Percentiles rank a stretch among this genome's conserved stretches.
These are phyloP conservation scores for Colletotrichum brevisporum DNA, from an alignment of 2,329 filamentous ascomycete species.

Conservation along the genomic window DNA sequence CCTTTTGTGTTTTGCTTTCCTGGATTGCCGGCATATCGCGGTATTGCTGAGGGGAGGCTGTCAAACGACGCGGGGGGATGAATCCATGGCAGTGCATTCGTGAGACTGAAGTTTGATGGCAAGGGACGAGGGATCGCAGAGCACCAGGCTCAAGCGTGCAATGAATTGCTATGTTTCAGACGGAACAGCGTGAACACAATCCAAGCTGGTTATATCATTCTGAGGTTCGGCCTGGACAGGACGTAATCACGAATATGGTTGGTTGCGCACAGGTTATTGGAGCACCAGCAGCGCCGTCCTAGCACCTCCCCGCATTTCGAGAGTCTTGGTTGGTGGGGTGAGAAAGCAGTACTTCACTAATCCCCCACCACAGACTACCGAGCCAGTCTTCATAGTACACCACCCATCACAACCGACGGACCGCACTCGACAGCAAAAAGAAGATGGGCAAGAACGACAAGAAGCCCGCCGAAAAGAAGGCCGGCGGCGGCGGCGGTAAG, in stretches of 20 bases:
- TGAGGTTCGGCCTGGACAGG: no score
- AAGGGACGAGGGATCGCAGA: background rate
- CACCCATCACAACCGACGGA: background rate
- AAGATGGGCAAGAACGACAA: slow-evolving; percentile 41
- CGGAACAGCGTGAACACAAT: background rate
- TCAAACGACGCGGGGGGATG: no score
- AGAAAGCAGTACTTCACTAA: background rate
- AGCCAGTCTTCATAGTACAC: slow-evolving; percentile 22
- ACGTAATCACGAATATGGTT: background rate
- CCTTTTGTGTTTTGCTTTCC: no score
- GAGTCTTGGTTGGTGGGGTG: slow-evolving; percentile 23
- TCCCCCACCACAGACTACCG: slow-evolving; percentile 19
- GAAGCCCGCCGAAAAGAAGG: slow-evolving; percentile 52
- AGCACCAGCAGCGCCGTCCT: background rate
- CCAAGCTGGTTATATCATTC: background rate
- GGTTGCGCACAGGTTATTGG: background rate
- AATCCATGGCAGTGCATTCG: background rate
- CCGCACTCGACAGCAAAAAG: background rate
- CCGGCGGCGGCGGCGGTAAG: slow-evolving; percentile 49
- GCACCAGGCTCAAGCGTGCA: no score
- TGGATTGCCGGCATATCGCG: background rate
- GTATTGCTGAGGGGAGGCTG: slow-evolving; percentile 4
- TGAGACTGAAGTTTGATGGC: background rate
- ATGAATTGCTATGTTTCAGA: no score
- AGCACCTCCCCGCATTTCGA: slow-evolving; percentile 18